A percentile compares a stretch with the other conserved stretches of the same genome.
Conservation (phyloP, 1,284 basidiomycete genomes). For the Schizopora paradoxa region DNA sequence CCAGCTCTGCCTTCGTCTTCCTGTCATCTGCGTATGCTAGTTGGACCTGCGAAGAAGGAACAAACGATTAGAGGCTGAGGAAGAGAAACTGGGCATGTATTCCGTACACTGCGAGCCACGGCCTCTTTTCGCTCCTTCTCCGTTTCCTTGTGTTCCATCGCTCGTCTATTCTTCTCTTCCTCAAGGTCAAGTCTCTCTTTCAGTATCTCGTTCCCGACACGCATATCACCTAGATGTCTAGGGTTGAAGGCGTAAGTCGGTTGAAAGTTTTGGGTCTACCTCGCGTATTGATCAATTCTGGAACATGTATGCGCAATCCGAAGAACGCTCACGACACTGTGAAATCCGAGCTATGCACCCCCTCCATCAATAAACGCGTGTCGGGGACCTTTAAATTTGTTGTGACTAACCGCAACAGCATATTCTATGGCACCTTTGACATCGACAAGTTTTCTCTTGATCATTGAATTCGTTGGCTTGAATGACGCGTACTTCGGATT, state of each 20-base stretch:
- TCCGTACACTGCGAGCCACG: slow-evolving; percentile 46
- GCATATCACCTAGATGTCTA: slow-evolving; percentile 47
- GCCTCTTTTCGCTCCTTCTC: slow-evolving; percentile 53
- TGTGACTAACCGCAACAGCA: slow-evolving; percentile 59
- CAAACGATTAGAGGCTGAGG: slow-evolving; percentile 10
- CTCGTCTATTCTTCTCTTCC: slow-evolving; percentile 47
- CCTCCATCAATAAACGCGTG: slow-evolving; percentile 9
- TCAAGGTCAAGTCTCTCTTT: slow-evolving; percentile 54
- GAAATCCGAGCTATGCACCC: slow-evolving; percentile 58
- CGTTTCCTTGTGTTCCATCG: slow-evolving; percentile 39
- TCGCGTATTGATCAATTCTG: slow-evolving; percentile 20
- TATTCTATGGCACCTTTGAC: slow-evolving; percentile 73
- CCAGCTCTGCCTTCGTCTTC: slow-evolving; percentile 43
- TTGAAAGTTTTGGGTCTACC: slow-evolving; percentile 50
- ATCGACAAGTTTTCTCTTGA: slow-evolving; percentile 27
- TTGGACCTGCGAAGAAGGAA: slow-evolving; percentile 50
- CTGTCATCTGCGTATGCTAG: slow-evolving; percentile 73
- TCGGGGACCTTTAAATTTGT: too few species aligned
- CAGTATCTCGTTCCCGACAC: slow-evolving; percentile 57
- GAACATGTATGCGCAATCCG: neutral
- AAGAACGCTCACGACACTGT: slow-evolving; percentile 18
- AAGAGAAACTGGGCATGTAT: slow-evolving; percentile 1
- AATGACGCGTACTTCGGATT: slow-evolving; percentile 67
- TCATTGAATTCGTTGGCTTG: slow-evolving; percentile 59
- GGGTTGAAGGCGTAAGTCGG: slow-evolving; percentile 61